These are phyloP conservation scores for Paracoccidioides brasiliensis DNA, from an alignment of 2,329 filamentous ascomycete genomes.

Conservation along the genomic window DNA sequence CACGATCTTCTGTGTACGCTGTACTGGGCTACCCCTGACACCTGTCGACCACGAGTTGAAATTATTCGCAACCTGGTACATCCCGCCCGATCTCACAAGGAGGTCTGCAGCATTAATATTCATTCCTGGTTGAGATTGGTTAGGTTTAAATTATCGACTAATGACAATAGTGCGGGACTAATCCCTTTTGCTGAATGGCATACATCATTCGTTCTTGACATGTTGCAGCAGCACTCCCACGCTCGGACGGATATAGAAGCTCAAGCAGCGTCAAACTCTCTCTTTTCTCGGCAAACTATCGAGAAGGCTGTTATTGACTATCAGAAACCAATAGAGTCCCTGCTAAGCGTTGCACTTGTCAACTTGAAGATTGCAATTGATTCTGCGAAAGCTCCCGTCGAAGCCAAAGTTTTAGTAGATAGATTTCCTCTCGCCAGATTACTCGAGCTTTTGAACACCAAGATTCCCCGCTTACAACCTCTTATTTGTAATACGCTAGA, in stretches of 20 bases:
- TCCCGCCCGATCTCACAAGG: slow-evolving; percentile 43
- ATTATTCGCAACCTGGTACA: slow-evolving; percentile 43
- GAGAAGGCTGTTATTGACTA: slow-evolving; percentile 43
- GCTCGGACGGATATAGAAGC: slow-evolving; percentile 46
- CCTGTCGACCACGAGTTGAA: slow-evolving; percentile 40
- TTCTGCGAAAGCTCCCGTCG: slow-evolving; percentile 27
- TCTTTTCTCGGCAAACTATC: slow-evolving; percentile 35
- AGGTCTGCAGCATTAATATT: slow-evolving; percentile 47
- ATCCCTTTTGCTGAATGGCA: slow-evolving; percentile 43
- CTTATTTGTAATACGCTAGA: slow-evolving; percentile 39
- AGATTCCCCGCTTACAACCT: slow-evolving; percentile 29
- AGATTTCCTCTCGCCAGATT: slow-evolving; percentile 34
- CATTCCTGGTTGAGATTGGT: slow-evolving; percentile 45
- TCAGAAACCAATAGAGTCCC: slow-evolving; percentile 43
- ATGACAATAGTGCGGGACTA: slow-evolving; percentile 34
- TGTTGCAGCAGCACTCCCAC: slow-evolving; percentile 41
- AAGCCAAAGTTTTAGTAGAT: slow-evolving; percentile 32
- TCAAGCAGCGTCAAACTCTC: slow-evolving; percentile 29
- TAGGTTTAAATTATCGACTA: slow-evolving; percentile 43
- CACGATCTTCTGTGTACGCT: slow-evolving; percentile 48
- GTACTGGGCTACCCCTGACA: slow-evolving; percentile 44
- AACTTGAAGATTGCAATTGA: slow-evolving; percentile 38
- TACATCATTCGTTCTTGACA: slow-evolving; percentile 39
- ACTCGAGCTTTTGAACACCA: slow-evolving; percentile 41
- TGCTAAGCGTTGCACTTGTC: slow-evolving; percentile 40